Conservation (phyloP, 2,329 filamentous ascomycete species). For the Xylariaceae sp. region DNA sequence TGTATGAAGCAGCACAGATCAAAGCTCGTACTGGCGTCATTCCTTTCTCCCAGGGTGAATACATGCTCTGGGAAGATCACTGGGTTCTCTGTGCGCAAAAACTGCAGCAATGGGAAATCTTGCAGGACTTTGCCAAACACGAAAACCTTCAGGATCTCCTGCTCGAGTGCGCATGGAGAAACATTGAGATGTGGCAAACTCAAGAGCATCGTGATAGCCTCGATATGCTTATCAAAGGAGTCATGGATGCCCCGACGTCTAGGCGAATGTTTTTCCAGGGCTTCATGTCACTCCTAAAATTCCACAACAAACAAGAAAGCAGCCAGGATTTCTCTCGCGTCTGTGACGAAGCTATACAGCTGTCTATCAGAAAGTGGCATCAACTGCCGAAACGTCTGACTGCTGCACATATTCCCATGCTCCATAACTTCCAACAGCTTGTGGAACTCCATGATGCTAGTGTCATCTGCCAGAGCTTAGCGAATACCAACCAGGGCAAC, state of each 20-base stretch:
- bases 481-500: constrained; percentile 80
- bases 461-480: constrained; percentile 90
- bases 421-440: constrained; percentile 97
- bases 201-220: constrained; percentile 85
- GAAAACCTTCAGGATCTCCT: constrained; percentile 98
- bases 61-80: constrained; percentile 99
- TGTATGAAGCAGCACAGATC: constrained; percentile 96
- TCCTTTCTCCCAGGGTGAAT: constrained; percentile 94
- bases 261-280: constrained; percentile 95
- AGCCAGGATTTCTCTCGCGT: constrained; percentile 82
- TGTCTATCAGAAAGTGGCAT: constrained; percentile 98
- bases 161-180: constrained; percentile 93
- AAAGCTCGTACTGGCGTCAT: constrained; percentile 96
- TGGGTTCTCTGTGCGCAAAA: constrained; percentile 98
- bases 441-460: constrained; percentile 98
- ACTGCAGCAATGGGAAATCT: constrained; percentile 97
- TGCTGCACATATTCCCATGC: constrained; percentile 88
- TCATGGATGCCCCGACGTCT: constrained; percentile 96
- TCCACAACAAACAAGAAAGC: constrained; percentile 85
- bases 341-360: constrained; percentile 95
- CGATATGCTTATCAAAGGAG: constrained; percentile 91
- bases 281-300: constrained; percentile 94
- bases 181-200: constrained; percentile 92
- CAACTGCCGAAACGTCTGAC: constrained; percentile 93
- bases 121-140: constrained; percentile 97